Percentiles rank a stretch among this genome's conserved stretches.
phyloP scores from a whole-genome alignment of 73 alveolate species.

The Breviolum minutum region DNA sequence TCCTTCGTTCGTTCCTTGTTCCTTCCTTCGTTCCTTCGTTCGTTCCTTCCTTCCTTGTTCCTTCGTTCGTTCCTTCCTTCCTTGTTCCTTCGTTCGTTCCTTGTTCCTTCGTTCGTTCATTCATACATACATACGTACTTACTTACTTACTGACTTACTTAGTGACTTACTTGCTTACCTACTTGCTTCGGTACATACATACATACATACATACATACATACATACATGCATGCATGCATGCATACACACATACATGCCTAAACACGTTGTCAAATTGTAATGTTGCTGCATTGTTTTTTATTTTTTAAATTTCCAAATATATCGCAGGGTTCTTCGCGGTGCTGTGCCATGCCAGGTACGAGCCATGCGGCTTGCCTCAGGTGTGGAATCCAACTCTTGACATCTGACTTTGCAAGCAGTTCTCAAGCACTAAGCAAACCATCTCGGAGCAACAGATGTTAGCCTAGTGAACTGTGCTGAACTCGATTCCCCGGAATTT shows the following conservation, averaged over 20 bases:
- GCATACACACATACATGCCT: background rate
- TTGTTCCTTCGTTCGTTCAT: conserved; percentile 16
- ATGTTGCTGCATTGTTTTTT: too few species aligned
- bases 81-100: conserved; percentile 2
- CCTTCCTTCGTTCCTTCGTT: background rate
- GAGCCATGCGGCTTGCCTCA: conserved; percentile 89
- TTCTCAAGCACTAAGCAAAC: too few species aligned
- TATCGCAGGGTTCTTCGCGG: background rate
- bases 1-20: too few species aligned
- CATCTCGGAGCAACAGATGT: too few species aligned
- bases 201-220: background rate
- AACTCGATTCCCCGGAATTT: too few species aligned
- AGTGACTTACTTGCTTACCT: background rate
- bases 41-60: conserved; percentile 23
- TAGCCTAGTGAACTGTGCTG: too few species aligned
- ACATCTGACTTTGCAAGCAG: background rate
- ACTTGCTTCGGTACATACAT: background rate
- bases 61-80: conserved; percentile 21
- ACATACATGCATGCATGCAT: background rate
- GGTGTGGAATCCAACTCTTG: background rate
- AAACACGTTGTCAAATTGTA: too few species aligned
- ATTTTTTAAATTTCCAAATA: too few species aligned
- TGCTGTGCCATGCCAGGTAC: conserved; percentile 25
- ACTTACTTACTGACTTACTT: background rate
- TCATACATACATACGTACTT: background rate